These are phyloP conservation scores for Phytopythium boreale DNA, from an alignment of 352 stramenopile genomes.

Conservation along the genomic window DNA sequence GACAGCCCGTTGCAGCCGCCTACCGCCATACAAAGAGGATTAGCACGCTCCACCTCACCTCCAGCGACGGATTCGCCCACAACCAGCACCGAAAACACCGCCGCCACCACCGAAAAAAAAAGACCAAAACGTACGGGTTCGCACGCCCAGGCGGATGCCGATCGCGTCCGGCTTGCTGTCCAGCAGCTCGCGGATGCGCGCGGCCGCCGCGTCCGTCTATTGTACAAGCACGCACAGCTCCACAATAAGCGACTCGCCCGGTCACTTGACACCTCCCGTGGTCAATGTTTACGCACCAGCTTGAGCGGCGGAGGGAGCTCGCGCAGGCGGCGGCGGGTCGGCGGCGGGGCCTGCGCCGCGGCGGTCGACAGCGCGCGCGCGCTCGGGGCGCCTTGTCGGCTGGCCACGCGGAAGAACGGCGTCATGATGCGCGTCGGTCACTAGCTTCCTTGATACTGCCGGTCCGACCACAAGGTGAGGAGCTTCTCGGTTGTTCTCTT, in stretches of 20 bases:
- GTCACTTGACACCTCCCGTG: background rate
- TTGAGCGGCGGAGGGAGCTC: conserved; percentile 77
- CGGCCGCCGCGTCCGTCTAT: conserved; percentile 85
- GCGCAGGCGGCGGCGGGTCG: conserved; percentile 49
- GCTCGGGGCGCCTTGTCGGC: conserved; percentile 11
- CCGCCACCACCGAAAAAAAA: background rate
- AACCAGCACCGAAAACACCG: background rate
- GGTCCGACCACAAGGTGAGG: background rate
- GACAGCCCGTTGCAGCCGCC: conserved; percentile 98
- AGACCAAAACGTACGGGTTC: conserved; percentile 69
- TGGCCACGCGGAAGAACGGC: conserved; percentile 27
- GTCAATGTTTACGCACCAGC: conserved; percentile 32
- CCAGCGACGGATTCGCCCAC: too few species aligned
- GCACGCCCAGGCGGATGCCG: conserved; percentile 95
- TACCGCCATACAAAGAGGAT: conserved; percentile 13
- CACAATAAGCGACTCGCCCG: background rate
- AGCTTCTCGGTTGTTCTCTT: background rate
- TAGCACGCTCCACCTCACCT: too few species aligned
- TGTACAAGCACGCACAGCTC: conserved; percentile 1
- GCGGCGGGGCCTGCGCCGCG: conserved; percentile 30
- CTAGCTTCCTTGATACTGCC: background rate
- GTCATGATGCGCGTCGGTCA: conserved; percentile 23
- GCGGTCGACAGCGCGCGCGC: conserved; percentile 35
- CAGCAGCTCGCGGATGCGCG: conserved; percentile 87
- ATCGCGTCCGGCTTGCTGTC: conserved; percentile 85